phyloP scores from a whole-genome alignment of 2,329 filamentous ascomycete species.

The Ophidiomyces ophidiicola region DNA sequence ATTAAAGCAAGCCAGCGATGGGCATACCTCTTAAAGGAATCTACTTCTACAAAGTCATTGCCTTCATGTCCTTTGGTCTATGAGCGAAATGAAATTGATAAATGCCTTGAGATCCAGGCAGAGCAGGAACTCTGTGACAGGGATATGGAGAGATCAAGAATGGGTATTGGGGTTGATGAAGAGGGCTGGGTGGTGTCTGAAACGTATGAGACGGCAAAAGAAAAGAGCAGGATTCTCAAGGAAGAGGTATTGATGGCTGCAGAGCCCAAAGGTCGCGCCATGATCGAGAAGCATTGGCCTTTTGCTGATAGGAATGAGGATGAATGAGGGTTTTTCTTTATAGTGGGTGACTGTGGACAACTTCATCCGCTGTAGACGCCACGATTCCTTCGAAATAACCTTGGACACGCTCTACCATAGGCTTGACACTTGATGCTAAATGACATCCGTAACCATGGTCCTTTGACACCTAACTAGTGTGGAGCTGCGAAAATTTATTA shows the following conservation, averaged over 20 bases:
- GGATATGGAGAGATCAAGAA: constrained; percentile 4
- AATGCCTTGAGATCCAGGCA: constrained; percentile 1
- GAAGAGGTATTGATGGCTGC: constrained; percentile 5
- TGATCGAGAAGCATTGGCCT: constrained; percentile 9
- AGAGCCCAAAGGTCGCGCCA: constrained; percentile 6
- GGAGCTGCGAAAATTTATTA: too few relatives aligned
- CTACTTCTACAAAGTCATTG: background rate
- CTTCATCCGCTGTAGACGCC: too few relatives aligned
- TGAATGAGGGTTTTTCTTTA: too few relatives aligned
- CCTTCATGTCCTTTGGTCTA: constrained; percentile 5
- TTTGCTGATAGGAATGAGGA: constrained; percentile 11
- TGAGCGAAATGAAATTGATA: background rate
- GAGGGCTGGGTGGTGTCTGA: constrained; percentile 10
- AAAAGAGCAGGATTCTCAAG: constrained; percentile 1
- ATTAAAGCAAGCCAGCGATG: constrained; percentile 3
- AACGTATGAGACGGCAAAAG: constrained; percentile 5
- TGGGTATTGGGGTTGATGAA: constrained; percentile 6
- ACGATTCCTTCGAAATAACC: too few relatives aligned
- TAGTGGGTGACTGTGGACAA: too few relatives aligned
- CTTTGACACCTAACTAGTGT: too few relatives aligned
- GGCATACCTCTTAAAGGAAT: background rate
- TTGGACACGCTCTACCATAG: too few relatives aligned
- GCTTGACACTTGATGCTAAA: too few relatives aligned
- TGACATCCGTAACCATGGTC: too few relatives aligned
- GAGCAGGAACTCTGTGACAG: constrained; percentile 6